A percentile compares a stretch with the other conserved stretches of the same genome.
Conservation (phyloP, 2,329 filamentous ascomycete genomes). For the Ophiostoma ulmi region DNA sequence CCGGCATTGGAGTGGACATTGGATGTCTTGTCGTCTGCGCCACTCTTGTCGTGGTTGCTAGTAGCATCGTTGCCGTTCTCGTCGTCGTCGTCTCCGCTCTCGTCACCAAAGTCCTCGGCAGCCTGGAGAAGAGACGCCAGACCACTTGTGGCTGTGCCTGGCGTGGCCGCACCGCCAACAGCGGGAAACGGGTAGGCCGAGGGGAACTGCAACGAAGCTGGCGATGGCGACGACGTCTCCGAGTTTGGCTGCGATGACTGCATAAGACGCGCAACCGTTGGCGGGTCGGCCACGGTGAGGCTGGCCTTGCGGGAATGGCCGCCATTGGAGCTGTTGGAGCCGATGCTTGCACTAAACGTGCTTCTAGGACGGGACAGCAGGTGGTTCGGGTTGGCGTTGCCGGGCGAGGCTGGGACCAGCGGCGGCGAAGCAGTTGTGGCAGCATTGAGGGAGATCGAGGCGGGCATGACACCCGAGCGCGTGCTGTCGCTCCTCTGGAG, state of each 20-base stretch:
- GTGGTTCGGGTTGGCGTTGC: not conserved
- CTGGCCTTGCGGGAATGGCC: slow-evolving; percentile 41
- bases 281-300: slow-evolving; percentile 29
- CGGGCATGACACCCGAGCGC: not conserved
- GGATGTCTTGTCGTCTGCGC: slow-evolving; percentile 28
- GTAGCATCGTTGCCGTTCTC: not conserved
- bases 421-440: not conserved
- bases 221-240: slow-evolving; percentile 25
- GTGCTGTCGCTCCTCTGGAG: slow-evolving; percentile 17
- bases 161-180: not conserved
- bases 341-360: slow-evolving; percentile 21
- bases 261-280: slow-evolving; percentile 24
- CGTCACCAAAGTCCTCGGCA: slow-evolving; percentile 45
- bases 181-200: slow-evolving; percentile 15
- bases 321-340: slow-evolving; percentile 13
- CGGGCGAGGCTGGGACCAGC: slow-evolving; percentile 17
- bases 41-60: not conserved
- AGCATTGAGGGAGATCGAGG: not conserved
- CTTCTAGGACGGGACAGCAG: slow-evolving; percentile 15
- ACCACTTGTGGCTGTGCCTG: slow-evolving; percentile 29
- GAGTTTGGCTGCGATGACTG: slow-evolving; percentile 23
- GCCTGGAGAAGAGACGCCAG: slow-evolving; percentile 54
- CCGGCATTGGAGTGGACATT: not conserved
- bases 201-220: slow-evolving; percentile 16
- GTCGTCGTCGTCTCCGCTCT: slow-evolving; percentile 24